Base-by-base conservation (phyloP, 176 grass and related monocot genomes). In the Aechmea fasciata region DNA sequence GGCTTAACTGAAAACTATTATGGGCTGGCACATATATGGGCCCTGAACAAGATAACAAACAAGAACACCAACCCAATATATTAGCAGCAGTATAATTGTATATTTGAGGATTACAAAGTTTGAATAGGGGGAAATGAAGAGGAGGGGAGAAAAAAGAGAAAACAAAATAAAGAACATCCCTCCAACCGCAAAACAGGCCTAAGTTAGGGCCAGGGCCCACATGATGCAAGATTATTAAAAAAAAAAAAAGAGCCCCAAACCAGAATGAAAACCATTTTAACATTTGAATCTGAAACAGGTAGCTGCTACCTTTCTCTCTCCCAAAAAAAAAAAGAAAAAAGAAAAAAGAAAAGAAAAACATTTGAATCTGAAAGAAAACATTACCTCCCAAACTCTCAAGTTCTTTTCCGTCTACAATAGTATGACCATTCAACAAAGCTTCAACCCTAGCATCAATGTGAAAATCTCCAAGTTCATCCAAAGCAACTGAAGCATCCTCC, bases 371-470 rank as follows among this genome's bases (percentile, higher is more conserved):
- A 70, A 62, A 72, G 13, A 66, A 11, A 57, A 87, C 50, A 83
- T 88, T 85, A 99, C 94, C 94, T 93, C 89, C 90, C 83, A 99
- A 72, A 59, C 83, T 82, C 57, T 79, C 84, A 64, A 99, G 87
- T 82, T 99, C 94, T 57, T 73, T 78, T 50, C 89, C 94, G 68
- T 75, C 84, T 71, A 81, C 67, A 63, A 99, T 67, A 77, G 61
- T 79, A 53, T 77, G 81, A 47, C 90, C 89, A 84, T 82, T 69
- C 90, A 99, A 70, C 62, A 99, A 73, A 73, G 82, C 82, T 51
- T 86, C 82, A 75, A 99, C 82, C 63, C 94, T 93, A 51, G 83
- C 64, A 68, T 90, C 90, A 71, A 99, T 99, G 65, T 85, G 77
- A 79, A 88, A 90, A 79, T 90, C 84, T 71, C 87, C 87, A 2